Base-by-base conservation (phyloP, 1,139 yeast species). In the Pichia sp. region DNA sequence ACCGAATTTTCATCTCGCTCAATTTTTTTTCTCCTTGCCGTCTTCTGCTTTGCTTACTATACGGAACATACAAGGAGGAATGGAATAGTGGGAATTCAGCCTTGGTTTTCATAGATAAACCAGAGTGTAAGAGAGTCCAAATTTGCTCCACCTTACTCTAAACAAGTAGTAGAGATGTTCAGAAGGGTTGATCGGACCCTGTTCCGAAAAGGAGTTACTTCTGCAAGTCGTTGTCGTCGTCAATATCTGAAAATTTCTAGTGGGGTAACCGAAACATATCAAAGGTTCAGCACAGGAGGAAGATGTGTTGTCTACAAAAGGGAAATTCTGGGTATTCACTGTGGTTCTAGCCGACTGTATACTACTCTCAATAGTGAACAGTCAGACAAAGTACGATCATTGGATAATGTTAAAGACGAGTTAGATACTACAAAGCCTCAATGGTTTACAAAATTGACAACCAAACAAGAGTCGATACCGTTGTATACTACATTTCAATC, bases 401-500 rank as follows among this genome's bases (percentile, higher is more conserved):
- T 49, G 20, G 48, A 49, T 42, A 27, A 49, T 29, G 42, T 49
- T 14, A 49, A 31, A 27, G 17, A 44, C 30, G 34, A 42, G 30
- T 14, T 49, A 17, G 31, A 31, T 24, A 14, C 30, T 16, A 24
- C 17, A 6, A 49, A 49, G 12, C 46, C 51, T 10, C 16, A 34
- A 10, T 58, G 60, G 60, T 49, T 55, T 20, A 14, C 10, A 3
- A 48, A 50, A 3, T 46, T 58, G 10, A 34, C 30, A 6, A 10
- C 44, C 12, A 58, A 58, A 31, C 60, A 58, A 43, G 14, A 36
- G 8, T 17, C 34, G 8, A 36, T 52, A 10, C 56, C 57, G 14
- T 36, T 54, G 20, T 42, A 48, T 27, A 5, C 24, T 14, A 41
- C 50, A 24, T 56, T 55, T 30, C 27, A 51, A 50, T 12, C 33